Base-by-base conservation (phyloP, 768 basidiomycete species). In the Lactifluus hygrophoroides region DNA sequence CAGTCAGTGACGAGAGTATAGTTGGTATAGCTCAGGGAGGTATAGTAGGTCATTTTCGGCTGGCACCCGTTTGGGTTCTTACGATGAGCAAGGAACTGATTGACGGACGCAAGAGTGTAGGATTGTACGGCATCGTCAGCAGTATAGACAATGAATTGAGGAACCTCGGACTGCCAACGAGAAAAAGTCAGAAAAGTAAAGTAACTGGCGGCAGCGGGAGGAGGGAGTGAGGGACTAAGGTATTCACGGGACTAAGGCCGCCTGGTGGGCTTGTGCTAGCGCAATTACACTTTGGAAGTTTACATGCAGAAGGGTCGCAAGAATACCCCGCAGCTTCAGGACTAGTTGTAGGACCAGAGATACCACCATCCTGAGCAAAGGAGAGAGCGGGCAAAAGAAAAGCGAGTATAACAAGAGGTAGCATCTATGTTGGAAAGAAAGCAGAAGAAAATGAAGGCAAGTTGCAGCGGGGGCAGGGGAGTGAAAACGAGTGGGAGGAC, bases 1-100 rank as follows among this genome's bases (percentile, higher is more conserved):
- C 85, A 89, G 69, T 88, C 86, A 74, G 74, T 88, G 40, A 88
- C 84, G 48, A 88, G 76, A 1, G 84, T 82, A 69, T 84, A 87
- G 69, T 90, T 89, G 14, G 88, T 90, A 70, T 81, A 90, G 52
- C 78, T 78, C 35, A 88, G 71, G 3, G 83, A 85, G 8, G 80
- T 81, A 69, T 78, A 90, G 71, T 87, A 91, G 27, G 87, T 88
- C 80, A 86, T 88, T 69, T 80, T 85, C 37, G 81, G 79, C n/a
- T 68, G 63, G 69, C 88, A 90, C 16, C 86, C 84, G 62, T 90
- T 88, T 32, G 87, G 87, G 65, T 88, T 88, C 66, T 79, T 77
- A 48, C 88, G 83, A 2, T 86, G 81, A 3, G 78, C 84, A 51
- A 88, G 76, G 73, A 91, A 86, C 64, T 85, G 81, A 67, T 89